Conservation (phyloP, 2,329 filamentous ascomycete genomes). For the Neopestalotiopsis rosae region DNA sequence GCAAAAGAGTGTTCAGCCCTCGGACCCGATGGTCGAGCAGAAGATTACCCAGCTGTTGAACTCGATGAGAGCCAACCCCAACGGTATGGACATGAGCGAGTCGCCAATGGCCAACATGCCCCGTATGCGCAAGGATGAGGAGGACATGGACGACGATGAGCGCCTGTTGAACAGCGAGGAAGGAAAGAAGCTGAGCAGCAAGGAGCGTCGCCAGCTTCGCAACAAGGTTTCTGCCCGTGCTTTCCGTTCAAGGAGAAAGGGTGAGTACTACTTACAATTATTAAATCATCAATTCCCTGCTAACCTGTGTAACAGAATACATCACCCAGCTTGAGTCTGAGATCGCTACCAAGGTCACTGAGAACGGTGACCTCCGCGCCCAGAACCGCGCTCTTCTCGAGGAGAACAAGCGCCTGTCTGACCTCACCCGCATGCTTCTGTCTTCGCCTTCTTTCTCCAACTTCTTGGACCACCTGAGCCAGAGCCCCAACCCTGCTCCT, state of each 20-base stretch:
- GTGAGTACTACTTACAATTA: slow-evolving; percentile 49
- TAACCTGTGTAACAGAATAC: slow-evolving; percentile 78
- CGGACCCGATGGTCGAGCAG: slow-evolving; percentile 81
- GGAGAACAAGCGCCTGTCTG: slow-evolving; percentile 81
- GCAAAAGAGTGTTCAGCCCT: slow-evolving; percentile 55
- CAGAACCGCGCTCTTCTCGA: slow-evolving; percentile 84
- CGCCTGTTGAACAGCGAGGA: slow-evolving; percentile 92
- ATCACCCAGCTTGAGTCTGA: slow-evolving; percentile 93
- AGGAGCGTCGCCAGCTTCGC: slow-evolving; percentile 93
- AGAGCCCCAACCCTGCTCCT: slow-evolving; percentile 56
- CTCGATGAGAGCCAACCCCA: slow-evolving; percentile 82
- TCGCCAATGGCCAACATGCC: slow-evolving; percentile 68
- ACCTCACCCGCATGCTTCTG: slow-evolving; percentile 81
- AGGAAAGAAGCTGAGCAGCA: slow-evolving; percentile 98
- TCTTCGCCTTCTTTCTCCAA: slow-evolving; percentile 82
- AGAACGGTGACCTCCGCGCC: slow-evolving; percentile 78
- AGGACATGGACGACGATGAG: slow-evolving; percentile 99
- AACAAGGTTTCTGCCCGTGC: slow-evolving; percentile 99
- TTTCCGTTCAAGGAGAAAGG: slow-evolving; percentile 97
- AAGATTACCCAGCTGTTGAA: slow-evolving; percentile 92
- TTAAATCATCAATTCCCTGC: slow-evolving; percentile 30
- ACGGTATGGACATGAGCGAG: slow-evolving; percentile 57
- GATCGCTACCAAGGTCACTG: slow-evolving; percentile 81
- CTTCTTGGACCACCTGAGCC: slow-evolving; percentile 75
- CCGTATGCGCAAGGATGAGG: slow-evolving; percentile 87